A percentile compares a stretch with the other conserved stretches of the same genome.
These are phyloP conservation scores for Trypanosoma brucei DNA, from an alignment of 208 protist species.

Conservation along the genomic window DNA sequence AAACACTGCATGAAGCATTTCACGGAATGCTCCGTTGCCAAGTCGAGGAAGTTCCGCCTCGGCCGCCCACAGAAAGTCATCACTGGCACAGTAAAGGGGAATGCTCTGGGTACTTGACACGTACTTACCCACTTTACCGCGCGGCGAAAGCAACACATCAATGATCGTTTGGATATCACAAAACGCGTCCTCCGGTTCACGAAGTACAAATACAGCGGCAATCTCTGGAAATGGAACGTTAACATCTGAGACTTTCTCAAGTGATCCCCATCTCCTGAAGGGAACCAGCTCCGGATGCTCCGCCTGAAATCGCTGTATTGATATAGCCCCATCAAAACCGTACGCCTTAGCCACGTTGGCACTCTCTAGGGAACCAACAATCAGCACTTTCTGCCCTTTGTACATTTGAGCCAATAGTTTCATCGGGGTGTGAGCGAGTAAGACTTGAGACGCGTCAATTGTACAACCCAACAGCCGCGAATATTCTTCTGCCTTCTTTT, in stretches of 20 bases:
- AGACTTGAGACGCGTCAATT: conserved; percentile 53
- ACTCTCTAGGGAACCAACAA: conserved; percentile 52
- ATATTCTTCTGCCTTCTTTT: conserved; percentile 68
- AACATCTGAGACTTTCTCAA: conserved; percentile 22
- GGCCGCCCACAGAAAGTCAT: conserved; percentile 78
- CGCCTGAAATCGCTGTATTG: conserved; percentile 63
- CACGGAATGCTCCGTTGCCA: conserved; percentile 67
- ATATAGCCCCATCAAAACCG: conserved; percentile 69
- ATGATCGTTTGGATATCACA: conserved; percentile 78
- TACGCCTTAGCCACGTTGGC: conserved; percentile 51
- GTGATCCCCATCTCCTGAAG: conserved; percentile 56
- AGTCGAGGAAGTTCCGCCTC: conserved; percentile 73
- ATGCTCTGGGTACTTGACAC: conserved; percentile 60
- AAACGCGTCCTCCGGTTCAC: conserved; percentile 68
- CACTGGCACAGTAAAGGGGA: conserved; percentile 60
- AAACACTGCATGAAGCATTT: conserved; percentile 82
- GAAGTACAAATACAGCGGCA: conserved; percentile 66
- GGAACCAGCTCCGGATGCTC: conserved; percentile 74
- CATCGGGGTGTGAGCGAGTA: conserved; percentile 82
- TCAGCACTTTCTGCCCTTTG: conserved; percentile 43
- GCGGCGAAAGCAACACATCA: conserved; percentile 65
- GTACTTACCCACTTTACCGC: conserved; percentile 42
- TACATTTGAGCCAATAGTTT: conserved; percentile 51
- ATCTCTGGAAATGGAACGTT: conserved; percentile 45
- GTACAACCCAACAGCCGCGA: conserved; percentile 46